These are phyloP conservation scores for Beta corolliflora DNA, from an alignment of 179 eudicot species.

Conservation along the genomic window DNA sequence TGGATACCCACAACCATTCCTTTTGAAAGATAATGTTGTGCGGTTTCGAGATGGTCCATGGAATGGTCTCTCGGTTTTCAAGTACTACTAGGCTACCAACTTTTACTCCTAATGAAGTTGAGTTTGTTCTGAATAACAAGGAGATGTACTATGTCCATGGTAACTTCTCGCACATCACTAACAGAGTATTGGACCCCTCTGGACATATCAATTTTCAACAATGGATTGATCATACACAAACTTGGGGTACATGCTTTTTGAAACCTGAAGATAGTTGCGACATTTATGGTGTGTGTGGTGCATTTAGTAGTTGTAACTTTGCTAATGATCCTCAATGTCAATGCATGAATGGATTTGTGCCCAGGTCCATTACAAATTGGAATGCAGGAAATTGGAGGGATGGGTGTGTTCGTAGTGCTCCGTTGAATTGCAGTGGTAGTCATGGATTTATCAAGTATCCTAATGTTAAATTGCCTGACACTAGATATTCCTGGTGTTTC, in stretches of 20 bases:
- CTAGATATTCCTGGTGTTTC: slow-evolving; percentile 28
- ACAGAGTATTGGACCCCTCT: slow-evolving; percentile 17
- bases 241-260: slow-evolving; percentile 27
- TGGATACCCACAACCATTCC: slow-evolving; percentile 40
- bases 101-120: neutral
- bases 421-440: slow-evolving; percentile 30
- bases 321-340: slow-evolving; percentile 29
- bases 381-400: slow-evolving; percentile 38
- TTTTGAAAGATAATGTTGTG: slow-evolving; percentile 15
- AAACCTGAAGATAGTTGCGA: slow-evolving; percentile 37
- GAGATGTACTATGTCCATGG: slow-evolving; percentile 31
- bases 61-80: slow-evolving; percentile 42
- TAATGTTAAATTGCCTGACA: slow-evolving; percentile 39
- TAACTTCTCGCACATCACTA: slow-evolving; percentile 18
- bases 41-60: slow-evolving; percentile 43
- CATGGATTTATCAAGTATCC: slow-evolving; percentile 34
- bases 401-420: slow-evolving; percentile 44
- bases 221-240: slow-evolving; percentile 21
- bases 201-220: slow-evolving; percentile 24
- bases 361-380: slow-evolving; percentile 37
- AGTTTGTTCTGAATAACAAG: slow-evolving; percentile 22
- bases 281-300: slow-evolving; percentile 35
- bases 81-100: slow-evolving; percentile 23
- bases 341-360: slow-evolving; percentile 42
- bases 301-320: slow-evolving; percentile 33